Evolutionary conservation across 2,329 filamentous ascomycete genomes (phyloP), one percentile per base, ranked within the genome.

Genomic region (Arthrobotrys iridis): DNA sequence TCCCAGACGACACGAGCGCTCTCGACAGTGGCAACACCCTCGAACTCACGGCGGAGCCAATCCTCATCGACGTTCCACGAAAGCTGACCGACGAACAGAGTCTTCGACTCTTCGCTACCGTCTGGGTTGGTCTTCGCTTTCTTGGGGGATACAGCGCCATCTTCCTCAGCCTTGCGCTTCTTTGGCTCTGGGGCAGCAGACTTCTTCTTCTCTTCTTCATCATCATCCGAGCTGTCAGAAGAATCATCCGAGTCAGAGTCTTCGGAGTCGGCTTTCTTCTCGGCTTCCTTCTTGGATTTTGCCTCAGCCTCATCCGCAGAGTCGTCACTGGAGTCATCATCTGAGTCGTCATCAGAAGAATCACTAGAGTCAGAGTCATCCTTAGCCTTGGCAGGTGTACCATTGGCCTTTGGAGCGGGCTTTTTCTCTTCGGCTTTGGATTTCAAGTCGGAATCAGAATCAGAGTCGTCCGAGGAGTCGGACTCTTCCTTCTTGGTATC

Each of bases 1-100:
- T 98, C 94, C 46, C 89, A 88, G 3, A 93, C 91, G 82, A 96
- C 90, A 5, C 92, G 89, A 0, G 87, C 82, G 0, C 87, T 90
- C 87, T 98, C 90, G 66, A 98, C 87, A 0, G 88, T 85, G 13
- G 95, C 95, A 48, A 87, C 87, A 6, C 93, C 94, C 62, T 92
- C 90, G 81, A 99, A 96, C 81, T 99, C 95, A 8, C 97, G 87
- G 80, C 99, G 95, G 0, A 99, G 84, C 0, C 88, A 88, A 78
- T 93, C 89, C 83, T 97, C 93, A 79, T 96, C 92, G 62, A 97
- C 86, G 81, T 90, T 92, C 93, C 93, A 97, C 83, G 91, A 93
- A 77, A 97, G 86, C 85, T 93, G 94, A 79, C 93, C 93, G 78
- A 93, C 89, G 83, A 96, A 97, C 63, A 97, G 89, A 80, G 93